Conservation (phyloP, 148 eudicot species). For the Beta vulgaris region DNA sequence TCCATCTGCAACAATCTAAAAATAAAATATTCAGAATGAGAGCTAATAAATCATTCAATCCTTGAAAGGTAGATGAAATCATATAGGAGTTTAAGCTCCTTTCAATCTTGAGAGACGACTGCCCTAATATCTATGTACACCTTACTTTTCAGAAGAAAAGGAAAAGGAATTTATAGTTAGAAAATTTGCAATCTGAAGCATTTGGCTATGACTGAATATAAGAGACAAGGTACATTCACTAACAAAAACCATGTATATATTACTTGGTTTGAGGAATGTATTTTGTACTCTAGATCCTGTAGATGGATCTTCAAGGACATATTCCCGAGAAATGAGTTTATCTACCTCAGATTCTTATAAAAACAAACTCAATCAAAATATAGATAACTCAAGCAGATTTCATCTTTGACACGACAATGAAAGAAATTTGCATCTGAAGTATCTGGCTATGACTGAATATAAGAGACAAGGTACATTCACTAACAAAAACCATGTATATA, state of each 20-base stretch:
- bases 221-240: neutral
- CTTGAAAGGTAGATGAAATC: neutral
- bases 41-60: neutral
- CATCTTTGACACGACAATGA: too few species aligned
- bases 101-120: too few species aligned
- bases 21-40: slow-evolving; percentile 15
- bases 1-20: slow-evolving; percentile 66
- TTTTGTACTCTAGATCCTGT: neutral
- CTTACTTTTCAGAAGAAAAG: too few species aligned
- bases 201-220: neutral
- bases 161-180: too few species aligned
- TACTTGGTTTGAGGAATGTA: neutral
- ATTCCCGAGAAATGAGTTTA: neutral
- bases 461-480: neutral
- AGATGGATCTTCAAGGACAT: neutral
- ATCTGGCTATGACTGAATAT: neutral
- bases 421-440: neutral
- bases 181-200: neutral
- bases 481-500: neutral
- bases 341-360: neutral
- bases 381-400: neutral
- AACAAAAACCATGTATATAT: neutral
- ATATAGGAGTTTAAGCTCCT: neutral
- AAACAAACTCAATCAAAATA: neutral
- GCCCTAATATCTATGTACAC: too few species aligned